These are phyloP conservation scores for Linnemannia schmuckeri DNA, from an alignment of 192 early-diverging fungal species.

Conservation along the genomic window DNA sequence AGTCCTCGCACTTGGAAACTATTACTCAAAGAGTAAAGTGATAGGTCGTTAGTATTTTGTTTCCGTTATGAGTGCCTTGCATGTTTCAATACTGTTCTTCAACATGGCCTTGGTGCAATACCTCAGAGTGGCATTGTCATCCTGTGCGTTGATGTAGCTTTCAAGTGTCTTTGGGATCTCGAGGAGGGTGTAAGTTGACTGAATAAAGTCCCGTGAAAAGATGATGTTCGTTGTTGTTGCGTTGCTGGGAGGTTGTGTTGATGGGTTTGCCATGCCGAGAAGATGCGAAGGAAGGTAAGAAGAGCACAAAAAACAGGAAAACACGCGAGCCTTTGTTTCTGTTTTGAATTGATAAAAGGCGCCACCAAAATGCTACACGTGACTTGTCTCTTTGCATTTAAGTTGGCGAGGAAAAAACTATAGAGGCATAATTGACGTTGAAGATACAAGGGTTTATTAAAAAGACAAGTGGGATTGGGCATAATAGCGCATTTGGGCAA, in stretches of 20 bases:
- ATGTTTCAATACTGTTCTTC: neutral
- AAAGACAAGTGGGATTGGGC: neutral
- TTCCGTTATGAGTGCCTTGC: neutral
- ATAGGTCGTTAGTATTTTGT: neutral
- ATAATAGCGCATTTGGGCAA: neutral
- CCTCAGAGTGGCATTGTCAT: conserved; percentile 17
- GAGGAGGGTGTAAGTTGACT: conserved; percentile 34
- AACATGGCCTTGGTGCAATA: neutral
- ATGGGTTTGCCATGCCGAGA: conserved; percentile 44
- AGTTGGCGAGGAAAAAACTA: too few relatives aligned
- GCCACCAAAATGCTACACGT: neutral
- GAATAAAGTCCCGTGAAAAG: conserved; percentile 37
- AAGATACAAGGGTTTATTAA: neutral
- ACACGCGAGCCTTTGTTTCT: neutral
- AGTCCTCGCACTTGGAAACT: conserved; percentile 49
- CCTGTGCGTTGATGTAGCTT: conserved; percentile 3
- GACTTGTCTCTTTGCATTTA: neutral
- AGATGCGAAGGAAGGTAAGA: neutral
- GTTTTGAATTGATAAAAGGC: neutral
- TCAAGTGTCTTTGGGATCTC: conserved; percentile 41
- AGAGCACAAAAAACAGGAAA: neutral
- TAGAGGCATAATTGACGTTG: neutral
- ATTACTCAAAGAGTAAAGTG: neutral
- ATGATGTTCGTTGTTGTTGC: conserved; percentile 48
- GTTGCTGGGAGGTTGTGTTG: conserved; percentile 46